These are phyloP conservation scores for Malassezia sympodialis DNA, from an alignment of 1,284 basidiomycete genomes.

Conservation along the genomic window DNA sequence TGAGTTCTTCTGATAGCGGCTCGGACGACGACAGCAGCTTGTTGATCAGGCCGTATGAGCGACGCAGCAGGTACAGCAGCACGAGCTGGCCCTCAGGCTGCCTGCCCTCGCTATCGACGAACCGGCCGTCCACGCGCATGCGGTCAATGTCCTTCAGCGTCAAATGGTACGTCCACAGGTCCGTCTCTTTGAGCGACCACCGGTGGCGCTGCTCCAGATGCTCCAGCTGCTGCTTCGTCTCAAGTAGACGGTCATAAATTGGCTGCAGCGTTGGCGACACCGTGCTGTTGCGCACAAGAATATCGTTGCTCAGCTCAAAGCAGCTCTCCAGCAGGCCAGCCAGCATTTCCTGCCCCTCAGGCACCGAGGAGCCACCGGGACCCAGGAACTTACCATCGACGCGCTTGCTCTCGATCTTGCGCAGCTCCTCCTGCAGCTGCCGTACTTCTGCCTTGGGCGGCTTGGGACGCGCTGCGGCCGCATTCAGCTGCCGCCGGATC, in stretches of 20 bases:
- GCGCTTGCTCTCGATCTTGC: slow-evolving; percentile 76
- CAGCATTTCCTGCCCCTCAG: slow-evolving; percentile 64
- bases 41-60: slow-evolving; percentile 95
- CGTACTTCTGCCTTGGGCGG: slow-evolving; percentile 78
- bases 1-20: slow-evolving; percentile 94
- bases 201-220: slow-evolving; percentile 84
- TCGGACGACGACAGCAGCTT: slow-evolving; percentile 89
- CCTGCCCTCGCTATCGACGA: slow-evolving; percentile 85
- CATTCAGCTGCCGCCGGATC: slow-evolving; percentile 76
- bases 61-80: slow-evolving; percentile 75
- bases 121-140: slow-evolving; percentile 92
- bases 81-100: slow-evolving; percentile 83
- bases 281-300: slow-evolving; percentile 83
- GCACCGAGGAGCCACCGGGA: slow-evolving; percentile 73
- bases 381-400: slow-evolving; percentile 93
- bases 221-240: slow-evolving; percentile 77
- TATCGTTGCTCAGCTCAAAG: slow-evolving; percentile 92
- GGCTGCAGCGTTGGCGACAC: slow-evolving; percentile 79
- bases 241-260: slow-evolving; percentile 81
- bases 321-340: slow-evolving; percentile 83
- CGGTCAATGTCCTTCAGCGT: slow-evolving; percentile 92
- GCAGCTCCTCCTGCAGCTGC: slow-evolving; percentile 78
- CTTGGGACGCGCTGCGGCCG: slow-evolving; percentile 75
- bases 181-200: slow-evolving; percentile 94
- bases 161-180: slow-evolving; percentile 66